These are phyloP conservation scores for Phytophthora foliorum DNA, from an alignment of 352 stramenopile genomes.

Conservation along the genomic window DNA sequence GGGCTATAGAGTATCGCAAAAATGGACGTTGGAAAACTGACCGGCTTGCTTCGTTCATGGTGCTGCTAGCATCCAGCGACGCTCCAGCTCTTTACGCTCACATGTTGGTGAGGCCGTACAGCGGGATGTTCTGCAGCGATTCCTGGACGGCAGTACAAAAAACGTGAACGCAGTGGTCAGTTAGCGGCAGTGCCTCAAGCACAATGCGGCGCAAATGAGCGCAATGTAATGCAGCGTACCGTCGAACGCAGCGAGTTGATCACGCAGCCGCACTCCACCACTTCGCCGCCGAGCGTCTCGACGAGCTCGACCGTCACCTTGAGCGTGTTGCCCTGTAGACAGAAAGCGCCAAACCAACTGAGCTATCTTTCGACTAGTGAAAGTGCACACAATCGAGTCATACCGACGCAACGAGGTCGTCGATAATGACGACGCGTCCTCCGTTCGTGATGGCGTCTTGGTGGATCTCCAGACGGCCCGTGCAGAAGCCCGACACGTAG, in stretches of 20 bases:
- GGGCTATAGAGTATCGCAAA: background rate
- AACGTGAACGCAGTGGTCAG: constrained; percentile 22
- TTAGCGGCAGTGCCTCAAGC: background rate
- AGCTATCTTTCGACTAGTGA: constrained; percentile 8
- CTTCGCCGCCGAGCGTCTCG: constrained; percentile 67
- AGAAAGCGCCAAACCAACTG: constrained; percentile 10
- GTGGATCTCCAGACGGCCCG: constrained; percentile 83
- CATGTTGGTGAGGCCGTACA: constrained; percentile 66
- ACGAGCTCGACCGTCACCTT: constrained; percentile 86
- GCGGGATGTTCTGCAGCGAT: constrained; percentile 52
- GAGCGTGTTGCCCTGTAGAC: constrained; percentile 72
- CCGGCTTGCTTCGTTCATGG: background rate
- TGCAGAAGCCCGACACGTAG: constrained; percentile 82
- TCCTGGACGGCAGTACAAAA: constrained; percentile 39
- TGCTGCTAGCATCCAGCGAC: too few relatives aligned
- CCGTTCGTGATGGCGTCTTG: constrained; percentile 79
- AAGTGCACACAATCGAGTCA: constrained; percentile 8
- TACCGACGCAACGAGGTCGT: constrained; percentile 85
- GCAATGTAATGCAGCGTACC: constrained; percentile 37
- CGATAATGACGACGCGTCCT: constrained; percentile 80
- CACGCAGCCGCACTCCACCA: constrained; percentile 86
- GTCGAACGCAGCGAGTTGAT: constrained; percentile 67
- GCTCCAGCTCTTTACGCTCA: constrained; percentile 32
- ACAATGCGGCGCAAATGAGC: background rate
- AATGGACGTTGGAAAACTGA: too few relatives aligned